These are phyloP conservation scores for Paspalum vaginatum DNA, from an alignment of 176 grass and related monocot species.

Conservation along the genomic window DNA sequence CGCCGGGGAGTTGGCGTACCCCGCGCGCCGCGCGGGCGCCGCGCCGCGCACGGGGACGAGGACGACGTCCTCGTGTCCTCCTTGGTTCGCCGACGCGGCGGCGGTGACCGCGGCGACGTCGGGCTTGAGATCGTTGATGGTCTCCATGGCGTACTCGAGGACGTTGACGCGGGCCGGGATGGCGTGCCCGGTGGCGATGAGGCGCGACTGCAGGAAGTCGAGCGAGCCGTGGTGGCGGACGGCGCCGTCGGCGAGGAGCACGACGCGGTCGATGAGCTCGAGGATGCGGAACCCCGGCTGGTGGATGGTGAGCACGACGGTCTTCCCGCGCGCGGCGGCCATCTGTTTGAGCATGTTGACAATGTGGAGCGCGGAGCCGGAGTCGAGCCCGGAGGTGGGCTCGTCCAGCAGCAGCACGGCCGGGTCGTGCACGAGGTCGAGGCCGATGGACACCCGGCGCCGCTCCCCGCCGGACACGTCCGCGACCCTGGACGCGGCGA, in stretches of 20 bases:
- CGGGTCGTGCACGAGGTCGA: conserved; percentile 87
- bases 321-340: conserved; percentile 55
- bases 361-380: conserved; percentile 76
- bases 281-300: conserved; percentile 93
- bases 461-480: conserved; percentile 82
- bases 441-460: conserved; percentile 77
- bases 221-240: conserved; percentile 78
- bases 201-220: conserved; percentile 53
- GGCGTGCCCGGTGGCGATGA: conserved; percentile 56
- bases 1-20: conserved; percentile 62
- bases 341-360: conserved; percentile 77
- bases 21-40: not conserved
- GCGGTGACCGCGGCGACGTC: not conserved
- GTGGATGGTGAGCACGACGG: conserved; percentile 86
- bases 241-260: conserved; percentile 71
- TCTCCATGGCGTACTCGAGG: conserved; percentile 90
- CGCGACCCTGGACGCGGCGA: conserved; percentile 52
- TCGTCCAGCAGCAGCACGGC: conserved; percentile 88
- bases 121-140: conserved; percentile 50
- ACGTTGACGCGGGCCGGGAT: conserved; percentile 86
- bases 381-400: conserved; percentile 89
- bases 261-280: conserved; percentile 70
- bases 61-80: not conserved
- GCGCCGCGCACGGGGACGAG: not conserved
- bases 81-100: not conserved